These are phyloP conservation scores for Cystobasidium sp. DNA, from an alignment of 1,284 basidiomycete species.

Conservation along the genomic window DNA sequence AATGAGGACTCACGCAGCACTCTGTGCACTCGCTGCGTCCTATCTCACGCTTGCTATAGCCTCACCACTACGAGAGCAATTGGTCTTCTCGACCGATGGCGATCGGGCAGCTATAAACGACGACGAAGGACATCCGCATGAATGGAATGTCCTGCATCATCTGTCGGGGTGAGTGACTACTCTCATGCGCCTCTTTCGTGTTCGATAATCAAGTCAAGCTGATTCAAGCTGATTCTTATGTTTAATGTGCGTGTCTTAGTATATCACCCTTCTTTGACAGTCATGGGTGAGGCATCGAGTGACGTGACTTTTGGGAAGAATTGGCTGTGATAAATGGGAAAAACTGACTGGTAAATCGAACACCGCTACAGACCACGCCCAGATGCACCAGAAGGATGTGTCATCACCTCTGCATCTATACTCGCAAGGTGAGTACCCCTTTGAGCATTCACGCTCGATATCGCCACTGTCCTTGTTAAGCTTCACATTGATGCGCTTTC, in stretches of 20 bases:
- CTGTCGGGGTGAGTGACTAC: slow-evolving; percentile 25
- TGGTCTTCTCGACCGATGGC: slow-evolving; percentile 3
- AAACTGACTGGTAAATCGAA: not conserved
- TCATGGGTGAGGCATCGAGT: slow-evolving; percentile 27
- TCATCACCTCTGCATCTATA: slow-evolving; percentile 48
- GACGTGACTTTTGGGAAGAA: not conserved
- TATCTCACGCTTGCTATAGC: slow-evolving; percentile 2
- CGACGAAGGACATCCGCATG: slow-evolving; percentile 1
- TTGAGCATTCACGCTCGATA: not conserved
- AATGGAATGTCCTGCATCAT: slow-evolving; percentile 41
- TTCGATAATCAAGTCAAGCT: not conserved
- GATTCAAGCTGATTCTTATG: no score
- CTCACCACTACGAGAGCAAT: slow-evolving; percentile 14
- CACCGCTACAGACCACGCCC: slow-evolving; percentile 36
- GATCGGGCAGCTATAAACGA: not conserved
- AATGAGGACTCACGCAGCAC: slow-evolving; percentile 22
- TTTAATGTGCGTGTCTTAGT: not conserved
- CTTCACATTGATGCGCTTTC: not conserved
- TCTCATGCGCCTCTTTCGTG: not conserved
- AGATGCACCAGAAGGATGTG: slow-evolving; percentile 49
- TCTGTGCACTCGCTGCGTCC: not conserved
- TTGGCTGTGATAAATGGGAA: not conserved
- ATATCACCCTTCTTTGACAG: slow-evolving; percentile 40
- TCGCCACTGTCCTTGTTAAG: not conserved
- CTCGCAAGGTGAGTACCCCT: slow-evolving; percentile 45